phyloP scores from a whole-genome alignment of 2,329 filamentous ascomycete species.

The Didymella pinodella region DNA sequence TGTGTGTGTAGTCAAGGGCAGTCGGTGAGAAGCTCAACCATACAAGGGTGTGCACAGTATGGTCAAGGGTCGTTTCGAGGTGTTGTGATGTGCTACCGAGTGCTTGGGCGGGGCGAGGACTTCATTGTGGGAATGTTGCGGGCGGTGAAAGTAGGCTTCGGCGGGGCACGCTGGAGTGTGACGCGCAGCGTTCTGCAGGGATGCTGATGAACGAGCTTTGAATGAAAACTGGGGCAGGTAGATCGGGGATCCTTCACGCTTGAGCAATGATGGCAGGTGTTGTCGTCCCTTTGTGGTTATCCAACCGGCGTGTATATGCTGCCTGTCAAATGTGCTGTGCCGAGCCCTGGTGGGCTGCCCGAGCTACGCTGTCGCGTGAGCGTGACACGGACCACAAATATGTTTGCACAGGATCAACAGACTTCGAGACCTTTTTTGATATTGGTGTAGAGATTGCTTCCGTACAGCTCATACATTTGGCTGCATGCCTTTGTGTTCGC shows the following conservation, averaged over 20 bases:
- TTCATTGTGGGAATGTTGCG: conserved; percentile 48
- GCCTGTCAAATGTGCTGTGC: conserved; percentile 15
- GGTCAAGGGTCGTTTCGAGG: conserved; percentile 23
- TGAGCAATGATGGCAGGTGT: conserved; percentile 2
- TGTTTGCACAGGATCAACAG: conserved; percentile 1
- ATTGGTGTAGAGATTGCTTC: not conserved
- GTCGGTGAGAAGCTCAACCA: conserved; percentile 27
- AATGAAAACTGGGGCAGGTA: conserved; percentile 11
- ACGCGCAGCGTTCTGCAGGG: conserved; percentile 34
- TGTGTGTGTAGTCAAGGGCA: conserved; percentile 30
- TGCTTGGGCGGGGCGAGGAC: conserved; percentile 41
- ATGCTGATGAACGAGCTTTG: conserved; percentile 15
- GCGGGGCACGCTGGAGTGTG: conserved; percentile 41
- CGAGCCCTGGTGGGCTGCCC: conserved; percentile 20
- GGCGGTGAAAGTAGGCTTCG: conserved; percentile 44
- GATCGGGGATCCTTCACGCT: conserved; percentile 6
- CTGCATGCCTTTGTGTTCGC: not conserved
- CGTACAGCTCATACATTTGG: not conserved
- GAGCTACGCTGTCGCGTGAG: conserved; percentile 21
- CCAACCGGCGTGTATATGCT: conserved; percentile 13
- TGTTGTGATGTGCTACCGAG: conserved; percentile 45
- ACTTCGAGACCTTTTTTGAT: not conserved
- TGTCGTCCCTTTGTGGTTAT: conserved; percentile 15
- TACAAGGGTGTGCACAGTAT: conserved; percentile 30
- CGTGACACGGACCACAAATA: conserved; percentile 22